Base-by-base conservation (phyloP, 352 stramenopile genomes). In the Phytophthora constricta region DNA sequence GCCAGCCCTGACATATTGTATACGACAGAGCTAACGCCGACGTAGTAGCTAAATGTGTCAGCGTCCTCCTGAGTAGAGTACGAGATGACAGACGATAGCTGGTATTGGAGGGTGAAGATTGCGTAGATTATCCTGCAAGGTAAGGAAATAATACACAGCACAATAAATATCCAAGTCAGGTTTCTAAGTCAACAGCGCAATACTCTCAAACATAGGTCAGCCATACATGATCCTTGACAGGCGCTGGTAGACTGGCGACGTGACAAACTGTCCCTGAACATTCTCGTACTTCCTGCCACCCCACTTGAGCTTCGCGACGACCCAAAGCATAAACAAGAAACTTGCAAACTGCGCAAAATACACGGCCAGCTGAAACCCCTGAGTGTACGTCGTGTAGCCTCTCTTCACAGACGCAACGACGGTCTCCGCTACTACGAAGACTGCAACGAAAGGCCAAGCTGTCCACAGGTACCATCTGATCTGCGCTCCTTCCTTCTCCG, bases 281-380 rank as follows among this genome's bases (percentile, higher is more conserved):
- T 75, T 85, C 39, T 91, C 82, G 37, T 79, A 84, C 58, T 89
- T 76, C 34, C 81, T 71, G 25, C 79, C 80, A n/a, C 54, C 73
- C 28, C 65, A 53, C 39, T 87, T 87, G 22, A 89, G 74, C 31
- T 61, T 47, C 3, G 76, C 16, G 14, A 89, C 52, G 20, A 74
- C 49, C 9, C 46, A 57, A 11, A 76, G 52, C 70, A 87, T 81
- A 59, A 75, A 89, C 25, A 73, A 26, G 26, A 87, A 66, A 37
- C 62, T 79, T 20, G 73, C 4, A 33, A 84, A 73, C 57, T 87
- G 77, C 4, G 79, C 55, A 25, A 67, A 68, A 34, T 89, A 87
- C 14, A 80, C 62, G 23, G 53, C 57, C 19, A 87, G 41, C 20
- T 81, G 42, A 41, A 68, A 76, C 0, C 49, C 51, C n/a, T 86